These are phyloP conservation scores for Citrus australasica DNA, from an alignment of 345 rosid genomes.

Conservation along the genomic window DNA sequence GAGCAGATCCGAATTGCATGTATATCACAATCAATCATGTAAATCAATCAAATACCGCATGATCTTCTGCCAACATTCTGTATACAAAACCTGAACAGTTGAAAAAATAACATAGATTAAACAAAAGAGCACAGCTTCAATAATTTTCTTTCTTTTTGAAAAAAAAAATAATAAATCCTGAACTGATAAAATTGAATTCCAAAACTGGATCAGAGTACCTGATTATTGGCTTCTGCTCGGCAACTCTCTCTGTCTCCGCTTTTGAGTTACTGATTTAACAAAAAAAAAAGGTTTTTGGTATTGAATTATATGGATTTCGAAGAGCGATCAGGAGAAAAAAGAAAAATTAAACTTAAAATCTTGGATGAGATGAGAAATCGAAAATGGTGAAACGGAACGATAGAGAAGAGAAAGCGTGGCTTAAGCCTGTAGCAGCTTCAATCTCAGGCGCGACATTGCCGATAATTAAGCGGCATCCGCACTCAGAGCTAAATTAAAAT, in stretches of 20 bases:
- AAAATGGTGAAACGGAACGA: slow-evolving; percentile 11
- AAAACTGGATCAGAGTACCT: not conserved
- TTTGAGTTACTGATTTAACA: not conserved
- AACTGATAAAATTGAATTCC: not conserved
- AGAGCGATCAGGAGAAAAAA: not conserved
- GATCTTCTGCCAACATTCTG: slow-evolving; percentile 15
- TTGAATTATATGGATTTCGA: not conserved
- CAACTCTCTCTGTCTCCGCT: not conserved
- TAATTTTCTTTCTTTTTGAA: too few relatives aligned
- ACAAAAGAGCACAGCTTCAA: not conserved
- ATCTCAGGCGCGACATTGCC: slow-evolving; percentile 36
- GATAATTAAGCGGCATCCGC: slow-evolving; percentile 49
- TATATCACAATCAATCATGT: slow-evolving; percentile 10
- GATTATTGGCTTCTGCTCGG: not conserved
- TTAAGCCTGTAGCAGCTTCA: slow-evolving; percentile 27
- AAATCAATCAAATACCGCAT: slow-evolving; percentile 4
- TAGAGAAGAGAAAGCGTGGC: slow-evolving; percentile 24
- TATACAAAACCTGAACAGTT: slow-evolving; percentile 15
- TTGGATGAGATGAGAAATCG: not conserved
- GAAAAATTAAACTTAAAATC: not conserved
- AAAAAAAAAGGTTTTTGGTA: not conserved
- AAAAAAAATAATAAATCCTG: not conserved
- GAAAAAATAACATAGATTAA: not conserved
- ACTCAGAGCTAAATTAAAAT: not conserved
- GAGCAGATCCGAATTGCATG: slow-evolving; percentile 18